Evolutionary conservation across 1,139 yeast genomes (phyloP).

Genomic region (Torulaspora pretoriensis): DNA sequence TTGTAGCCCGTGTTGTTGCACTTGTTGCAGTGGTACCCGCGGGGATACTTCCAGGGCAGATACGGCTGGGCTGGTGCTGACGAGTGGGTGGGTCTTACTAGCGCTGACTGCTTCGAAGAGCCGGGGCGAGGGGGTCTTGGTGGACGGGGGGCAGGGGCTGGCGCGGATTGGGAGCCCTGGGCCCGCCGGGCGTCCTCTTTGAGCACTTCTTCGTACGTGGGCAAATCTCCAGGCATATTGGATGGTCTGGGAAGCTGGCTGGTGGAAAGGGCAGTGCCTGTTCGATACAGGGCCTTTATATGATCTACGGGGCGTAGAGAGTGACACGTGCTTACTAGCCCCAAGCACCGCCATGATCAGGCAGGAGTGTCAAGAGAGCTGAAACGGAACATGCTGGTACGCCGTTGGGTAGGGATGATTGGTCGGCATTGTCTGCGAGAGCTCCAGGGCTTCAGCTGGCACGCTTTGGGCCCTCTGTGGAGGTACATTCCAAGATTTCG

Average conservation of each 20-base stretch:
- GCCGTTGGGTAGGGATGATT: too few species aligned
- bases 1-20: conserved; percentile 77
- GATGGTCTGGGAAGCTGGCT: not conserved
- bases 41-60: conserved; percentile 70
- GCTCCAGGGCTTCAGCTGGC: too few species aligned
- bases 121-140: conserved; percentile 11
- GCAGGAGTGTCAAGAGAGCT: too few species aligned
- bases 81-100: conserved; percentile 14
- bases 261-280: not conserved
- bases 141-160: conserved; percentile 6
- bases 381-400: too few species aligned
- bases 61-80: conserved; percentile 22
- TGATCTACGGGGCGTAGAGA: not conserved
- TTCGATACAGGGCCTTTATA: not conserved
- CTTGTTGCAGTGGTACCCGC: conserved; percentile 55
- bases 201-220: conserved; percentile 37
- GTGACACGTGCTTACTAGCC: not conserved
- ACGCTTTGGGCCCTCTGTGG: too few species aligned
- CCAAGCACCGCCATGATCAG: not conserved
- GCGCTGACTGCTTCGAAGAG: conserved; percentile 14
- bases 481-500: too few species aligned
- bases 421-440: too few species aligned
- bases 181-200: conserved; percentile 19
- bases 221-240: conserved; percentile 18
- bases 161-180: conserved; percentile 7